phyloP scores from a whole-genome alignment of 176 grass and related monocot genomes.

The Cocos nucifera region DNA sequence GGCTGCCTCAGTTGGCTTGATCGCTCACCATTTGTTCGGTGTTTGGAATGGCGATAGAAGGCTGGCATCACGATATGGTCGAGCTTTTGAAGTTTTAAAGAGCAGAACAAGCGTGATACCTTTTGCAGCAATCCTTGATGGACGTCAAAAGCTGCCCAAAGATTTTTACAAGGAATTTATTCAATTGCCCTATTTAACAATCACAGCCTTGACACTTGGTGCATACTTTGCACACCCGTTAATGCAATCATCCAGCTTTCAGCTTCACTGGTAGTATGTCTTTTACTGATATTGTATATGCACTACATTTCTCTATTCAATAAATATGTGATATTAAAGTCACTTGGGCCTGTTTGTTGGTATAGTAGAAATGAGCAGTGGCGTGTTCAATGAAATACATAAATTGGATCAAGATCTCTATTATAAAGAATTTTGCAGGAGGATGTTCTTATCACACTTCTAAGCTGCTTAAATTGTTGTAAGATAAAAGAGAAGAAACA shows the following conservation, averaged over 20 bases:
- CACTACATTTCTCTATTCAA: background rate
- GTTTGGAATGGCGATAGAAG: constrained; percentile 93
- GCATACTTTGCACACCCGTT: constrained; percentile 83
- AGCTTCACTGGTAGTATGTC: constrained; percentile 62
- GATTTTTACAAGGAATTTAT: constrained; percentile 94
- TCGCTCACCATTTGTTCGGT: constrained; percentile 79
- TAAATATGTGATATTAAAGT: too few relatives aligned
- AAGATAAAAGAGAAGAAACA: too few relatives aligned
- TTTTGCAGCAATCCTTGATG: constrained; percentile 70
- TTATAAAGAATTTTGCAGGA: too few relatives aligned
- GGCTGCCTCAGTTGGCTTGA: constrained; percentile 61
- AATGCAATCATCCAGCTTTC: constrained; percentile 89
- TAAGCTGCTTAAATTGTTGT: too few relatives aligned
- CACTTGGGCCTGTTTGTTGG: too few relatives aligned
- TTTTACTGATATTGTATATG: constrained; percentile 22
- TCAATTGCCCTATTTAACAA: constrained; percentile 62
- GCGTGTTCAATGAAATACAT: too few relatives aligned
- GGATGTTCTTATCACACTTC: too few relatives aligned
- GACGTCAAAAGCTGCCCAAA: constrained; percentile 68
- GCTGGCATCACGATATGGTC: constrained; percentile 44
- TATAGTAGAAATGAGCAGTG: too few relatives aligned
- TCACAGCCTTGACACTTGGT: constrained; percentile 64
- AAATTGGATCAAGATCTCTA: too few relatives aligned
- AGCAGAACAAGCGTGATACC: constrained; percentile 71
- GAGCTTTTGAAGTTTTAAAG: constrained; percentile 64